Conservation (phyloP, 208 protist genomes). For the Wallacemonas rigidus region DNA sequence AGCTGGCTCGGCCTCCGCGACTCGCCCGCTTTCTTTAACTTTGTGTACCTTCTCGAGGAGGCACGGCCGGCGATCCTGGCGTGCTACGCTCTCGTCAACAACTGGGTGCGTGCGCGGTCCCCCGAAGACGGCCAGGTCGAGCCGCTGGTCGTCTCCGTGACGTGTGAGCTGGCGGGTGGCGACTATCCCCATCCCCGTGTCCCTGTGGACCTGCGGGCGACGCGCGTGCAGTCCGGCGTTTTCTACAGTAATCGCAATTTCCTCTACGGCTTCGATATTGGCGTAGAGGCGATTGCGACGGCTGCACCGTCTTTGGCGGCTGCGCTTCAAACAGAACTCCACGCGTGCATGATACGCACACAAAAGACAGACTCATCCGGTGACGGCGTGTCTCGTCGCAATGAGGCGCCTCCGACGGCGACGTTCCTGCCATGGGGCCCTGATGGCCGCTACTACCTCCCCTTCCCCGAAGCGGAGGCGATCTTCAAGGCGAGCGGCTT, state of each 20-base stretch:
- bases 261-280: slow-evolving; percentile 41
- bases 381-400: neutral
- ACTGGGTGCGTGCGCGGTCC: slow-evolving; percentile 1
- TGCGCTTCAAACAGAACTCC: neutral
- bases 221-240: slow-evolving; percentile 34
- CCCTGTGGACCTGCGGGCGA: slow-evolving; percentile 23
- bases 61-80: slow-evolving; percentile 10
- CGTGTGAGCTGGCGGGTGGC: slow-evolving; percentile 35
- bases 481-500: slow-evolving; percentile 19
- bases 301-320: neutral
- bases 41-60: slow-evolving; percentile 19
- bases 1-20: slow-evolving; percentile 18
- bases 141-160: slow-evolving; percentile 14
- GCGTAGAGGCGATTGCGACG: neutral
- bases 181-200: slow-evolving; percentile 33
- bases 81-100: neutral
- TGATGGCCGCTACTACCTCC: slow-evolving; percentile 29
- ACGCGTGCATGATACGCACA: too few relatives aligned
- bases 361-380: too few relatives aligned
- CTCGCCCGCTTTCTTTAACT: slow-evolving; percentile 26
- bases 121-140: neutral
- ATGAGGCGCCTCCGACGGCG: neutral
- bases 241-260: slow-evolving; percentile 34
- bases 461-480: slow-evolving; percentile 10
- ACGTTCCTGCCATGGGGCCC: slow-evolving; percentile 12